Evolutionary conservation across 1,139 yeast species (phyloP).

Genomic region (Zhuliangozyma parablackwelliae): DNA sequence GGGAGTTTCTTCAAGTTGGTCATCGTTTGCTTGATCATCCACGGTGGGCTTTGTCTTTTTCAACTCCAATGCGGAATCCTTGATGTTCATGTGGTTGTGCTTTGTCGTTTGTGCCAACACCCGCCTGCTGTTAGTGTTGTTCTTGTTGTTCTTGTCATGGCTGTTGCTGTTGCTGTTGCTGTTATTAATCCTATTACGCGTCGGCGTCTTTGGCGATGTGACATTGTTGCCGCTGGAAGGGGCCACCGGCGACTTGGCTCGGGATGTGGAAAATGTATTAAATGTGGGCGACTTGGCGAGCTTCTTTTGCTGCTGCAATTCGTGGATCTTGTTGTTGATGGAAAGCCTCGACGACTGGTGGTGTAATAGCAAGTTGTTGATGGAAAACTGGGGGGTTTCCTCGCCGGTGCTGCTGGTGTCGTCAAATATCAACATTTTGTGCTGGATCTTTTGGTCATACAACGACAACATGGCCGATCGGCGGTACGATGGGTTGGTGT

Average conservation of each 20-base stretch:
- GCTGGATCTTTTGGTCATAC: conserved; percentile 38
- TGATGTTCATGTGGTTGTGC: conserved; percentile 38
- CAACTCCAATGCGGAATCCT: conserved; percentile 40
- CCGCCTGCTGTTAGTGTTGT: background rate
- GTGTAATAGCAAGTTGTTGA: conserved; percentile 35
- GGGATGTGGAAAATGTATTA: conserved; percentile 4
- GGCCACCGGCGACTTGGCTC: conserved; percentile 1
- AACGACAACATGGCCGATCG: conserved; percentile 54
- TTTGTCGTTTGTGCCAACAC: conserved; percentile 10
- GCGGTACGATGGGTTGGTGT: conserved; percentile 48
- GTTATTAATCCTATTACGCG: background rate
- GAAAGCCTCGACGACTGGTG: conserved; percentile 40
- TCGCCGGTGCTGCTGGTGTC: conserved; percentile 20
- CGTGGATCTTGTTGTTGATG: conserved; percentile 29
- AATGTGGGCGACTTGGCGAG: conserved; percentile 7
- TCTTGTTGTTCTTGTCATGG: conserved; percentile 2
- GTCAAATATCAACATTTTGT: conserved; percentile 34
- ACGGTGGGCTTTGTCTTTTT: conserved; percentile 21
- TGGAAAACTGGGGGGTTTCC: conserved; percentile 39
- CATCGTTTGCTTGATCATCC: conserved; percentile 1
- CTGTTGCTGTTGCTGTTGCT: too few relatives aligned
- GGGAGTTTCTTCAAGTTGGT: conserved; percentile 16
- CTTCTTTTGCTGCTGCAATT: conserved; percentile 13
- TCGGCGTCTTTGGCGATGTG: conserved; percentile 1
- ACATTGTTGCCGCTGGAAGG: background rate